phyloP scores from a whole-genome alignment of 768 basidiomycete species.

The Hygrocybe coccinea region DNA sequence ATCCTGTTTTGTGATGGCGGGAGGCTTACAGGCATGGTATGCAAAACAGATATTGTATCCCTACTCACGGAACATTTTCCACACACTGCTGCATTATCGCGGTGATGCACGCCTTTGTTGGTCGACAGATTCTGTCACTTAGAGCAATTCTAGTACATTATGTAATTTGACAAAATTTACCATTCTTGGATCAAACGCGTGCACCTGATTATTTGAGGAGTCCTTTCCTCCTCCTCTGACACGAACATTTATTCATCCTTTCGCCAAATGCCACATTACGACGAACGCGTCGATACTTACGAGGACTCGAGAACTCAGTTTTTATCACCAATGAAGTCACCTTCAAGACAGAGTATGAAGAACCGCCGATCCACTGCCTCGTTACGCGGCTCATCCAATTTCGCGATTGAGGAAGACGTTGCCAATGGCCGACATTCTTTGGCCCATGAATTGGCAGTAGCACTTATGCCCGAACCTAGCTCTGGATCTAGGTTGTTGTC shows the following conservation, averaged over 20 bases:
- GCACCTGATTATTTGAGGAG: no score
- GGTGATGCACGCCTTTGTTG: neutral
- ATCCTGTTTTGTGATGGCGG: slow-evolving; percentile 62
- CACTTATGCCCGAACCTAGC: slow-evolving; percentile 82
- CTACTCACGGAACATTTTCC: slow-evolving; percentile 55
- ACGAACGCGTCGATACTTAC: neutral
- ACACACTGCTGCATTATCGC: slow-evolving; percentile 39
- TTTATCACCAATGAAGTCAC: slow-evolving; percentile 23
- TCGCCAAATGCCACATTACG: neutral
- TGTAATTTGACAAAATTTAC: no score
- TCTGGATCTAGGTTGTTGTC: slow-evolving; percentile 72
- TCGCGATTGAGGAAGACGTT: slow-evolving; percentile 40
- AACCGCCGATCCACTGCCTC: slow-evolving; percentile 49
- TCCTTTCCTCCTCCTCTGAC: neutral
- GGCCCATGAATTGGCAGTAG: slow-evolving; percentile 82
- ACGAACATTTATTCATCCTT: neutral
- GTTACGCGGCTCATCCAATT: slow-evolving; percentile 38
- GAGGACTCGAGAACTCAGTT: neutral
- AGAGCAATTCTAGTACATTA: no score
- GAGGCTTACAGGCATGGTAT: slow-evolving; percentile 58
- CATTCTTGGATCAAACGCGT: no score
- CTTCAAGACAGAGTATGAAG: slow-evolving; percentile 30
- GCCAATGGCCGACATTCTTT: slow-evolving; percentile 59
- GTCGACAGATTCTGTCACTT: no score
- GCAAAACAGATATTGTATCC: slow-evolving; percentile 61